phyloP scores from a whole-genome alignment of 2,329 filamentous ascomycete genomes.

The Pseudomassariella vexata region DNA sequence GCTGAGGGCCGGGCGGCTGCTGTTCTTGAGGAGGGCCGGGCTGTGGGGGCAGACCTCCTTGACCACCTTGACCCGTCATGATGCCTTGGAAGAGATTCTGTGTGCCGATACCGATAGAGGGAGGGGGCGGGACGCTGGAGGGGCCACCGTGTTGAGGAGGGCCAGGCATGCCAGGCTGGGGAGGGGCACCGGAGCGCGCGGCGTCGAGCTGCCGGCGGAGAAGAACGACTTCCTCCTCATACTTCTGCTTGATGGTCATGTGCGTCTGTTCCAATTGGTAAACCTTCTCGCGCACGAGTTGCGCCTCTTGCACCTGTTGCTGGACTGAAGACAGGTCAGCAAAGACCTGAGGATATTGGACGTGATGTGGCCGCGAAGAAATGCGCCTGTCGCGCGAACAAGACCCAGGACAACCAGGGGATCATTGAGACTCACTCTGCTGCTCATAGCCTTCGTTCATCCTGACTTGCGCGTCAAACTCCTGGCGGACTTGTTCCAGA shows the following conservation, averaged over 20 bases:
- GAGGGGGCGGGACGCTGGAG: slow-evolving; percentile 65
- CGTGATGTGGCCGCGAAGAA: background rate
- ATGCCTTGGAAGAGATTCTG: slow-evolving; percentile 93
- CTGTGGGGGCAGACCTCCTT: slow-evolving; percentile 76
- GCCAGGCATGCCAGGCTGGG: slow-evolving; percentile 54
- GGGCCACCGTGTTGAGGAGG: slow-evolving; percentile 72
- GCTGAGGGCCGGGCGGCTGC: slow-evolving; percentile 37
- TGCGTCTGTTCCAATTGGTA: slow-evolving; percentile 90
- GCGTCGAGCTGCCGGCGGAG: slow-evolving; percentile 83
- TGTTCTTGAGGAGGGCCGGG: slow-evolving; percentile 58
- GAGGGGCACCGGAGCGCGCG: slow-evolving; percentile 56
- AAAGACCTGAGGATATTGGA: background rate
- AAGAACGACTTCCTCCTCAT: slow-evolving; percentile 83
- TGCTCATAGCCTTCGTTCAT: slow-evolving; percentile 85
- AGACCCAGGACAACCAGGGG: too few species aligned
- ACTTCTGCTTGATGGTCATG: slow-evolving; percentile 83
- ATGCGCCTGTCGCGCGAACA: background rate
- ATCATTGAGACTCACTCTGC: slow-evolving; percentile 64
- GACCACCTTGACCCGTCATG: slow-evolving; percentile 81
- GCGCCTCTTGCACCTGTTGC: slow-evolving; percentile 89
- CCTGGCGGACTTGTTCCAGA: slow-evolving; percentile 80
- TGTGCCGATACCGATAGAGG: slow-evolving; percentile 84
- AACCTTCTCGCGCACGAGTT: slow-evolving; percentile 88
- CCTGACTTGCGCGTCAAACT: slow-evolving; percentile 82
- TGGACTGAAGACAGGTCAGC: slow-evolving; percentile 54